Base-by-base conservation (phyloP, 2,329 filamentous ascomycete species). In the Neocatenulostroma microsporum region DNA sequence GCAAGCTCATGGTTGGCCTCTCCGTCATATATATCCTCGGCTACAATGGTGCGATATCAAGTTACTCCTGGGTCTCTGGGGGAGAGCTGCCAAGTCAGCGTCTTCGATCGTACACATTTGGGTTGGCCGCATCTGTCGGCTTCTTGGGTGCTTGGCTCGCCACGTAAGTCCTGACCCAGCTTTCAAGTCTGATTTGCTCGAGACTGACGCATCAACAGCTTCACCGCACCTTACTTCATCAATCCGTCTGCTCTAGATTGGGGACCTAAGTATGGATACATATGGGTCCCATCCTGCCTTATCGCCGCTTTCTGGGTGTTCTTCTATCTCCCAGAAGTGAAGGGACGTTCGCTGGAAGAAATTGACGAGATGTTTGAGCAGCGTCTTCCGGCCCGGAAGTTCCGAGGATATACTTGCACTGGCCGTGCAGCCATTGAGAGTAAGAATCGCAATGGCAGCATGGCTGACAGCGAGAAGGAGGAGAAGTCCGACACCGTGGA, bases 211-310 rank as follows among this genome's bases (percentile, higher is more conserved):
- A 0, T n/a, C n/a, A n/a, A n/a, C n/a, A n/a, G n/a, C n/a, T n/a
- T 37, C 21, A 23, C 18, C 5, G 27, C 35, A 4, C 35, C 35
- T 6, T 76, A 76, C 47, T 77, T 77, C 46, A 76, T 78, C 55
- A 76, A 76, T 44, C 68, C 70, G 0, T 52, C 58, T 11, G 54
- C 67, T 1, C 53, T 78, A 25, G 68, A 70, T 46, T 78, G 73
- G 73, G 73, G 73, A 0, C 73, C 73, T 0, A 69, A 69, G 41
- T 76, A 76, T 35, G 67, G 72, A 2, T 76, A 71, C 45, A 73
- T 76, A 35, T 77, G 72, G 72, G 63, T 55, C n/a, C 57, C 58
- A 14, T 56, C 52, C 1, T 61, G 58, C 36, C 39, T 55, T 1
- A 41, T 62, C 42, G 5, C 57, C 47, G 25, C 44, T 41, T n/a